Evolutionary conservation across 2,329 filamentous ascomycete genomes (phyloP).

Genomic region (Aspergillus vadensis): DNA sequence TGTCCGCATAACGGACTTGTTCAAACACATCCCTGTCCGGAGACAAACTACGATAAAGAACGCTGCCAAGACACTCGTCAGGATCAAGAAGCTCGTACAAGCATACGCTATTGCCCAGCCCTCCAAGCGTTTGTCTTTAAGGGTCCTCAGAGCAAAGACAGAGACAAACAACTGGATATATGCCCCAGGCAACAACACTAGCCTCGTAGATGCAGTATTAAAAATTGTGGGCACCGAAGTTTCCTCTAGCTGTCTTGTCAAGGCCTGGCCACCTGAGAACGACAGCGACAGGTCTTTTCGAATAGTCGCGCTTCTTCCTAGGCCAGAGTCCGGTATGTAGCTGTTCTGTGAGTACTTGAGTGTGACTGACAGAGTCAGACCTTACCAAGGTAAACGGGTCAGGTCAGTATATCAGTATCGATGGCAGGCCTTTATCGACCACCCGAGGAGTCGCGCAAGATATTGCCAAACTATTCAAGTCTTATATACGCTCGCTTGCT

Average conservation of each 20-base stretch:
- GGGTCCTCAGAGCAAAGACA: conserved; percentile 60
- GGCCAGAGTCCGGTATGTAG: conserved; percentile 39
- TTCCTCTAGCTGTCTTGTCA: conserved; percentile 51
- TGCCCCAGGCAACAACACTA: conserved; percentile 53
- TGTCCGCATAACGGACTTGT: conserved; percentile 58
- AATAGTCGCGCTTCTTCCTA: conserved; percentile 55
- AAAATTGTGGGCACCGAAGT: conserved; percentile 60
- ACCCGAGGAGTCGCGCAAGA: conserved; percentile 56
- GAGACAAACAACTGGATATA: conserved; percentile 64
- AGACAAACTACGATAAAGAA: conserved; percentile 57
- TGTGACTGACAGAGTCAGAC: conserved; percentile 37
- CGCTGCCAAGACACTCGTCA: conserved; percentile 51
- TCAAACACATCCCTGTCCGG: conserved; percentile 62
- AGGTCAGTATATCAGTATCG: conserved; percentile 59
- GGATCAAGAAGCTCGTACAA: conserved; percentile 57
- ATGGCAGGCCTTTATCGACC: conserved; percentile 57
- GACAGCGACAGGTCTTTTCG: conserved; percentile 37
- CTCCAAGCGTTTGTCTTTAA: conserved; percentile 57
- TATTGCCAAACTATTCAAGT: conserved; percentile 54
- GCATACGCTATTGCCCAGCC: conserved; percentile 63
- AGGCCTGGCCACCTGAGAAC: conserved; percentile 32
- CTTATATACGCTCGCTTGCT: conserved; percentile 46
- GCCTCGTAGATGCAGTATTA: conserved; percentile 55
- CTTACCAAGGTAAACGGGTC: conserved; percentile 34
- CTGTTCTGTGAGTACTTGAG: neutral